Percentiles rank a stretch among this genome's conserved stretches.
phyloP scores from a whole-genome alignment of 2,329 filamentous ascomycete species.

The Xylariales sp. region DNA sequence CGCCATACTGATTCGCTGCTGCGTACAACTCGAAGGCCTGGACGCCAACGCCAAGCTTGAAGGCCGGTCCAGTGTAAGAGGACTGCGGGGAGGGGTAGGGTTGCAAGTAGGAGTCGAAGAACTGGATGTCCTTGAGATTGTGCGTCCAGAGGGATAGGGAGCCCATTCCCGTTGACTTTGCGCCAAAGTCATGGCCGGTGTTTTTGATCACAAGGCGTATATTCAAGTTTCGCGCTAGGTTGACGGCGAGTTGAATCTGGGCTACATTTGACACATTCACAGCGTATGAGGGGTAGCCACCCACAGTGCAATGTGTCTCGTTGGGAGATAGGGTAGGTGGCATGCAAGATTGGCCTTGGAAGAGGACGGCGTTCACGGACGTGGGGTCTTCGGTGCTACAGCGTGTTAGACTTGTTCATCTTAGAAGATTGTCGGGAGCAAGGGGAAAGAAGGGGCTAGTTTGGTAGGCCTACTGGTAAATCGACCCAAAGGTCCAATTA shows the following conservation, averaged over 20 bases:
- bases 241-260: conserved; percentile 38
- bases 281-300: conserved; percentile 34
- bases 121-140: conserved; percentile 24
- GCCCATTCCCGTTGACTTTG: conserved; percentile 30
- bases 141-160: conserved; percentile 32
- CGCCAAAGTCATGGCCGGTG: conserved; percentile 46
- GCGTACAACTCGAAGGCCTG: conserved; percentile 47
- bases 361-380: conserved; percentile 21
- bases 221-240: conserved; percentile 38
- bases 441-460: no score
- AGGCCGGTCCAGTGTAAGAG: conserved; percentile 34
- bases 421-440: background rate
- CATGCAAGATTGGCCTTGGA: conserved; percentile 15
- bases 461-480: conserved; percentile 19
- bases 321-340: conserved; percentile 16
- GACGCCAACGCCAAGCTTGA: conserved; percentile 51
- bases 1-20: conserved; percentile 37
- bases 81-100: conserved; percentile 18
- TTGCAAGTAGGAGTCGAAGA: conserved; percentile 17
- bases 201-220: conserved; percentile 44
- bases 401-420: background rate
- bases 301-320: conserved; percentile 26
- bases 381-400: conserved; percentile 22
- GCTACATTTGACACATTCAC: conserved; percentile 35
- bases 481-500: conserved; percentile 23